Percentiles rank a stretch among this genome's conserved stretches.
phyloP scores from a whole-genome alignment of 495 filamentous ascomycete genomes.

The Penicillium cosmopolitanum region DNA sequence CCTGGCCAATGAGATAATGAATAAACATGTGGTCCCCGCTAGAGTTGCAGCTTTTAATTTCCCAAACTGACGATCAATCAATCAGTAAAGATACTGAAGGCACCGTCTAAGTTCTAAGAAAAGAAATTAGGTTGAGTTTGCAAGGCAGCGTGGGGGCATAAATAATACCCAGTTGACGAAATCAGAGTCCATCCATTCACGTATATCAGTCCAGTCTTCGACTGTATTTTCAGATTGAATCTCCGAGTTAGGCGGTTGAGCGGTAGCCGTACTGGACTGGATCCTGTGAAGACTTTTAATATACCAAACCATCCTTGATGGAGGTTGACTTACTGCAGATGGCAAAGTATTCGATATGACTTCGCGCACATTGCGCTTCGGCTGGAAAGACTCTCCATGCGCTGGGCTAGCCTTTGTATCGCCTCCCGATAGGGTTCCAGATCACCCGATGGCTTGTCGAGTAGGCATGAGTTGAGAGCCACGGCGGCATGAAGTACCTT shows the following conservation, averaged over 20 bases:
- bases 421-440: background rate
- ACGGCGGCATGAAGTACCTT: constrained; percentile 25
- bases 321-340: constrained; percentile 18
- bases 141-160: background rate
- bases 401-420: background rate
- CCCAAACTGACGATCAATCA: background rate
- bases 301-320: background rate
- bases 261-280: background rate
- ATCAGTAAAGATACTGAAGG: background rate
- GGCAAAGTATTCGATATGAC: constrained; percentile 13
- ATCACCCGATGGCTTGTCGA: constrained; percentile 1
- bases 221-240: background rate
- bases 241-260: background rate
- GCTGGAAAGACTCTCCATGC: constrained; percentile 9
- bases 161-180: constrained; percentile 11
- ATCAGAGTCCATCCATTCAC: constrained; percentile 11
- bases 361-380: constrained; percentile 17
- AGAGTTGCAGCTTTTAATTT: background rate
- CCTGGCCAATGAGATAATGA: no score
- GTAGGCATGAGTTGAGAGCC: constrained; percentile 24
- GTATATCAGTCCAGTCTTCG: constrained; percentile 14
- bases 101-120: background rate
- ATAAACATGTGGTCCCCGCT: no score
- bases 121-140: background rate
- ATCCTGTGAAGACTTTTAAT: background rate